Evolutionary conservation across 1,284 basidiomycete species (phyloP).

Genomic region (Microbotryum scabiosae): DNA sequence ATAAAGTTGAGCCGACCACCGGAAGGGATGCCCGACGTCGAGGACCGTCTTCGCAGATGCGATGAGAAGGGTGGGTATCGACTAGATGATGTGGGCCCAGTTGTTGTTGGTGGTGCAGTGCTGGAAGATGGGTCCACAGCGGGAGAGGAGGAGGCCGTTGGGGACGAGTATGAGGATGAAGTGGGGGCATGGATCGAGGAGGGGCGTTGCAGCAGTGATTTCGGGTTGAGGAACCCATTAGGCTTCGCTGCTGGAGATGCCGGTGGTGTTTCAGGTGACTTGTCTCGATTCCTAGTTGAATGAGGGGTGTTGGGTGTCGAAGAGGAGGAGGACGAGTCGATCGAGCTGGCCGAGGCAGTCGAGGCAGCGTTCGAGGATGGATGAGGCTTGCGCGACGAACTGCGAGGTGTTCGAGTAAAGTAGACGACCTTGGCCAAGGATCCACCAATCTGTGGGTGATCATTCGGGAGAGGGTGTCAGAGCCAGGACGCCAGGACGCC

Average conservation of each 20-base stretch:
- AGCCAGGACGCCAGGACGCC: neutral
- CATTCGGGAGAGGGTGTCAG: neutral
- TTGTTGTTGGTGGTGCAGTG: too few relatives aligned
- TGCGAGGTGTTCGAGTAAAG: conserved; percentile 59
- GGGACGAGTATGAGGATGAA: conserved; percentile 27
- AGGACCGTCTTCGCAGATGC: conserved; percentile 25
- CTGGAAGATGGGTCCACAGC: conserved; percentile 4
- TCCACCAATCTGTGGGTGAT: conserved; percentile 67
- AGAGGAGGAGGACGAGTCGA: neutral
- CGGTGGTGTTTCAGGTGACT: conserved; percentile 24
- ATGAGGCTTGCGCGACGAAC: conserved; percentile 10
- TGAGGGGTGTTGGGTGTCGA: neutral
- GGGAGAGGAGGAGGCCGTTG: neutral
- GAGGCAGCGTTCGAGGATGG: conserved; percentile 8
- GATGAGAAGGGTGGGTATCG: conserved; percentile 15
- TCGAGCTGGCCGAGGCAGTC: neutral
- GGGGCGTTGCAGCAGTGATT: conserved; percentile 27
- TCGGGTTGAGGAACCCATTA: conserved; percentile 35
- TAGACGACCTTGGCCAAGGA: conserved; percentile 98
- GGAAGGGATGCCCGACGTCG: conserved; percentile 51
- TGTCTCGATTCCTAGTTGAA: conserved; percentile 10
- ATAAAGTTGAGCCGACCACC: conserved; percentile 97
- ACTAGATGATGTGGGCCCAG: neutral
- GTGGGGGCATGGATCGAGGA: conserved; percentile 37
- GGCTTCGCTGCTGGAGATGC: conserved; percentile 28